Evolutionary conservation across 768 basidiomycete species (phyloP), one percentile per base, ranked within the genome.

Genomic region (Rhodotorula babjevae): DNA sequence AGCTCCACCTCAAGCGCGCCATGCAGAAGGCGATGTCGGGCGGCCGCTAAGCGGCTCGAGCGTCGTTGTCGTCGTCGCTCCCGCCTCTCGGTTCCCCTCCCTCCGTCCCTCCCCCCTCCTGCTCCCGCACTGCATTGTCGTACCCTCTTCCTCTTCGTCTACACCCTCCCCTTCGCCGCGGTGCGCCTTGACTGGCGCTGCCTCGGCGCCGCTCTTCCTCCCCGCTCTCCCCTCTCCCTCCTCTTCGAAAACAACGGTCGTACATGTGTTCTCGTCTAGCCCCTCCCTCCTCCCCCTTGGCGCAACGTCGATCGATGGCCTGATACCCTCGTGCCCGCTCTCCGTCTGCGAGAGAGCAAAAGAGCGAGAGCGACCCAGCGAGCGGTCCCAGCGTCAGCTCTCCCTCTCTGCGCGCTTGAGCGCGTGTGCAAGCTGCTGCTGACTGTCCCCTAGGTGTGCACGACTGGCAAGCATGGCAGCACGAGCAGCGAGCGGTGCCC

Each of bases 1-100:
- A 97, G 82, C 87, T 99, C 76, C 85, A 87, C 81, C 92, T 98
- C 84, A 95, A 94, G 85, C 89, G 95, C 80, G 91, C 94, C 73
- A 86, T 99, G 81, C 94, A 97, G 86, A 99, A 98, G 87, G 95
- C 61, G 27, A 72, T 72, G 71, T 52, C 71, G 23, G 71, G 71
- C 52, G 71, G 71, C 59, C 61, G 71, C 15, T 72, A 67, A 68
- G 33, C 50, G 23, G 56, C 61, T 2, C 27, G 29, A 47, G 5
- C 60, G 9, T 6, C 61, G 29, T 40, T 60, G 53, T 27, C 44
- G 14, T 46, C 44, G 14, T 46, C 44, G 44, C 44, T 46, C 14
- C 44, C 44, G 44, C 44, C 21, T 12, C 18, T 49, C 21, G 18
- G 21, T 49, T 23, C 21, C 49, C 49, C 23, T 10, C 23, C 23